Percentiles rank a stretch among this genome's conserved stretches.
Conservation (phyloP, 2,329 filamentous ascomycete genomes). For the Ophiocordyceps camponoti-floridani region DNA sequence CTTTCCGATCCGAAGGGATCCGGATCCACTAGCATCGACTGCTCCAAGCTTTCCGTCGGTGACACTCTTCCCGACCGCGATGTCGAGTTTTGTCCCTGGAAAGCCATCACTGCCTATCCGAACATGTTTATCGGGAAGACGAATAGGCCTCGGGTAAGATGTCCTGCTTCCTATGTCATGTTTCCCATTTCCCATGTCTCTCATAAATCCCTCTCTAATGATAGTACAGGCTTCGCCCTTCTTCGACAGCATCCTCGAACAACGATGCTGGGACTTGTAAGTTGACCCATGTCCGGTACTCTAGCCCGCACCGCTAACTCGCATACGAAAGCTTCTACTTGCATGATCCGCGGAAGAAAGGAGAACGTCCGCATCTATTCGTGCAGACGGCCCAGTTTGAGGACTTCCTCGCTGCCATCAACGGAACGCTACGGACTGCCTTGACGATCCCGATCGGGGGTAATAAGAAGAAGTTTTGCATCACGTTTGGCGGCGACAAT, state of each 20-base stretch:
- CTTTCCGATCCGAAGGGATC: not conserved
- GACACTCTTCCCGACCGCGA: slow-evolving; percentile 7
- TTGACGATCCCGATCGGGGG: slow-evolving; percentile 39
- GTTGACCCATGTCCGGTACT: slow-evolving; percentile 8
- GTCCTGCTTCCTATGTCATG: too few relatives aligned
- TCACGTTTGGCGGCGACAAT: slow-evolving; percentile 41
- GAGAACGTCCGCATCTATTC: slow-evolving; percentile 41
- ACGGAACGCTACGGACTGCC: slow-evolving; percentile 31
- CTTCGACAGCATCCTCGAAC: slow-evolving; percentile 42
- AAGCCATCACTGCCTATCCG: slow-evolving; percentile 37
- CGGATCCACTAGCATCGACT: slow-evolving; percentile 5
- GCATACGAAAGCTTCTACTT: slow-evolving; percentile 42
- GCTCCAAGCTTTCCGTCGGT: slow-evolving; percentile 7
- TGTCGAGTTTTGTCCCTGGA: slow-evolving; percentile 29
- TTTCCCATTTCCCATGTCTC: too few relatives aligned
- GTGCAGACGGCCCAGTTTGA: slow-evolving; percentile 50
- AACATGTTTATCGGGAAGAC: slow-evolving; percentile 35
- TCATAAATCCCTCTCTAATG: not conserved
- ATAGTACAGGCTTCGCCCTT: slow-evolving; percentile 20
- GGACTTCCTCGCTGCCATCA: slow-evolving; percentile 46
- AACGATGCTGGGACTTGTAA: slow-evolving; percentile 60
- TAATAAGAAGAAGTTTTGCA: slow-evolving; percentile 34
- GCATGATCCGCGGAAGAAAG: slow-evolving; percentile 27
- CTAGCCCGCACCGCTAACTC: not conserved
- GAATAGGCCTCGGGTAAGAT: slow-evolving; percentile 28